Evolutionary conservation across 805 yeast genomes (phyloP), one percentile per base, ranked within the genome.

Genomic region (Komagataella ulmi): DNA sequence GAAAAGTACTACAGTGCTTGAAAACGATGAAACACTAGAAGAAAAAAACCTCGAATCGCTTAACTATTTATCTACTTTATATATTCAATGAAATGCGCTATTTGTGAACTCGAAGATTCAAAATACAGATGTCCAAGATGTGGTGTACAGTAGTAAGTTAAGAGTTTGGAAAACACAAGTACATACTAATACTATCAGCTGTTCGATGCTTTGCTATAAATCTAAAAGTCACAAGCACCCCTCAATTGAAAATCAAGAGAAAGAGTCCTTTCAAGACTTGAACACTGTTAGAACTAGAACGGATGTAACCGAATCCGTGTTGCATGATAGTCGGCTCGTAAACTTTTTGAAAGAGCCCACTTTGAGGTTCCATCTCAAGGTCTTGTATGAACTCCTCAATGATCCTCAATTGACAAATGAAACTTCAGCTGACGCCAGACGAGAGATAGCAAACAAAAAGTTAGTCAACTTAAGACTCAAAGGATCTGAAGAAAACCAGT

Each of bases 131-230:
- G 81, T 55, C 79, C 80, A 1, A 71, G 66, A 52, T 75, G 80
- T 59, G 64, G 62, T 1, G 57, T 69, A 14, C 61, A 63, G 51
- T 75, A 75, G 68, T 65, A 56, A 44, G 70, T 21, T 62, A 14
- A 18, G 21, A 7, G 10, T 8, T 46, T 17, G 40, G 24, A 14
- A 3, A 40, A 46, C 8, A 36, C 24, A n/a, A 10, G 17, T 44
- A 24, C 24, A 14, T 24, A 44, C 59, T 52, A 53, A 54, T 54
- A 43, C 6, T n/a, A 10, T 19, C 49, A 53, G 72, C 61, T 86
- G 95, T 61, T 77, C 85, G 0, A 58, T 86, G 6, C 58, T 52
- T 2, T 86, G 95, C 58, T 85, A 69, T 64, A 85, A 81, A 58
- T 61, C 71, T 40, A 72, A 62, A 12, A 48, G 53, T 2, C 79